Evolutionary conservation across 2,329 filamentous ascomycete genomes (phyloP), one percentile per base, ranked within the genome.

Genomic region (Chaetomium strumarium): DNA sequence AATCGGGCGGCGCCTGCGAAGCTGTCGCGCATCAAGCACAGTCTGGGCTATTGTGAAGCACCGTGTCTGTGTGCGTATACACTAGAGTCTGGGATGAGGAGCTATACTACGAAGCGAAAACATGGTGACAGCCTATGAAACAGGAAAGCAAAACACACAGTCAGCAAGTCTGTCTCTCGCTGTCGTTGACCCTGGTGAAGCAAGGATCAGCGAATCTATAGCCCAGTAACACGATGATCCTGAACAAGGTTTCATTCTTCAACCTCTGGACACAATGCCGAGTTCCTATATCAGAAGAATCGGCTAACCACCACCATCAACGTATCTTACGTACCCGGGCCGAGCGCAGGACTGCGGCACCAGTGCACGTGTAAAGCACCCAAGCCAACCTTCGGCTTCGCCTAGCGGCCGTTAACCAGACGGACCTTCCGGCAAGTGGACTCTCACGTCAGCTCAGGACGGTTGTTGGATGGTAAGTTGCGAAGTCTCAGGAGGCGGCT

Each of bases 371-470:
- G 30, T 30, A 13, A 31, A 45, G 29, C 6, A 38, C 3, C 8
- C n/a, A 38, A n/a, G 36, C 36, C 13, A 38, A 38, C 36, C n/a
- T n/a, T n/a, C n/a, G n/a, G n/a, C n/a, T n/a, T n/a, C n/a, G n/a
- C n/a, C n/a, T n/a, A n/a, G n/a, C n/a, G n/a, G n/a, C n/a, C n/a
- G n/a, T n/a, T n/a, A n/a, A n/a, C n/a, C n/a, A n/a, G n/a, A n/a
- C n/a, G n/a, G 7, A 19, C 19, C n/a, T 34, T 46, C 19, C 45
- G 36, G 36, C 29, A 48, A 39, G 24, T 14, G n/a, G 9, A 19
- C n/a, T 20, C 46, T 48, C 46, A 49, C 46, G 46, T 49, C 46
- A 49, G 46, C 37, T 14, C 17, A 38, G 46, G 24, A 49, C 46
- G 46, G 46, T 36, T 41, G 46, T 41, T 41, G 24, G 24, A 24